Conservation (phyloP, 176 grass and related monocot genomes). For the Typha latifolia region DNA sequence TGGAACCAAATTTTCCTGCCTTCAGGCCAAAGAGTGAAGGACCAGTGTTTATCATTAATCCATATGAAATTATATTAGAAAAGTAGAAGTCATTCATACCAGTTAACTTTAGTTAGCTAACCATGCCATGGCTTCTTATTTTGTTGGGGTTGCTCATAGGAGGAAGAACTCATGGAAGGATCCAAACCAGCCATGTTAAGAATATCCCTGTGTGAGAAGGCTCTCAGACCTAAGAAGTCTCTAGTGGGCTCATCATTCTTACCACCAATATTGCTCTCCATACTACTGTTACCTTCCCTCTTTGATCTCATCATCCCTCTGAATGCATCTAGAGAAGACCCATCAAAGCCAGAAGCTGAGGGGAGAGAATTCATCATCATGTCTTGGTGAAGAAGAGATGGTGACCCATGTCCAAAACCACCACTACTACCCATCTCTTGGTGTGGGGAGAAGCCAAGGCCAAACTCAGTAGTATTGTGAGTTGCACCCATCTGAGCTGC, state of each 20-base stretch:
- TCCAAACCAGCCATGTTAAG: constrained; percentile 63
- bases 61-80: not conserved
- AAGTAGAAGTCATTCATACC: not conserved
- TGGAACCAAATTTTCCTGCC: no score
- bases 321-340: not conserved
- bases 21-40: no score
- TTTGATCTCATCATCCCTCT: not conserved
- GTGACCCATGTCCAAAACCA: constrained; percentile 10
- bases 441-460: constrained; percentile 15
- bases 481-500: constrained; percentile 93
- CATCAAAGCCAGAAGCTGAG: not conserved
- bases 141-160: constrained; percentile 56
- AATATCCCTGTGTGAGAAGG: constrained; percentile 67
- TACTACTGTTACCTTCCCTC: no score
- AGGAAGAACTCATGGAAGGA: constrained; percentile 48
- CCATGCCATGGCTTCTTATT: constrained; percentile 59
- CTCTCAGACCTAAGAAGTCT: constrained; percentile 80
- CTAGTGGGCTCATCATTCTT: constrained; percentile 54
- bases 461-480: constrained; percentile 35
- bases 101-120: constrained; percentile 16
- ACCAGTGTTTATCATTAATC: not conserved
- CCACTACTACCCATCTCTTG: constrained; percentile 10
- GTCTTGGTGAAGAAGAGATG: constrained; percentile 7
- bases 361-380: constrained; percentile 4
- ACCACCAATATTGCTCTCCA: not conserved